Base-by-base conservation (phyloP, 768 basidiomycete species). In the Agrocybe chaxingu region DNA sequence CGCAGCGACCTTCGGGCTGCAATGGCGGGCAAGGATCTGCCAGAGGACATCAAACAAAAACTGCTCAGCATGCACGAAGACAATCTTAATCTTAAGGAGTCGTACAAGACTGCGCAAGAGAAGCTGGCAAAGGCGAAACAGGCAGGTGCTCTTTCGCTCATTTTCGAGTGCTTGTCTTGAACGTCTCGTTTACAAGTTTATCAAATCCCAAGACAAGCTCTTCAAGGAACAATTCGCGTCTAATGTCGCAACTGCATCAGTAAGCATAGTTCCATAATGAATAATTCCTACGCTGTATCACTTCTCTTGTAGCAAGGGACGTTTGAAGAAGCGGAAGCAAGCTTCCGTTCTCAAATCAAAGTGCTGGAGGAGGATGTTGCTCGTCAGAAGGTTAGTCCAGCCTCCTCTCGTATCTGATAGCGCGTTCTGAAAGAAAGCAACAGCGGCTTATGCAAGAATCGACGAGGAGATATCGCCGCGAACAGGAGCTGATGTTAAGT, bases 131-230 rank as follows among this genome's bases (percentile, higher is more conserved):
- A 92, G 64, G 92, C 92, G 4, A 85, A 84, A 59, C 74, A 78
- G 61, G 90, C 90, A 64, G 50, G 73, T 50, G 34, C 38, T 8
- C 16, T 31, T 19, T 38, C 4, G 43, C n/a, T 41, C 11, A 45
- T 8, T 41, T 46, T 45, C 29, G 10, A 11, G 19, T 16, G 13
- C 37, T 35, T 29, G 24, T 30, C 16, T 18, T 36, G n/a, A 39
- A 11, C 19, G 16, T 48, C 31, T 13, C 16, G 24, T 46, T 36
- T 7, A 30, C 10, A 50, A 95, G 90, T 94, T 96, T 67, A 92
- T 98, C 72, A 92, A 92, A 64, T 78, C 84, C 31, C 94, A 96
- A 66, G 93, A 97, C 69, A 89, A 88, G 56, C 74, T 92, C 29
- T 87, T 94, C 70, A 88, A 87, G 57, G 89, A 92, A 61, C 85